Percentiles rank a stretch among this genome's conserved stretches.
Evolutionary conservation across 768 basidiomycete species (phyloP).

Genomic region (Agaricus sinodeliciosus): DNA sequence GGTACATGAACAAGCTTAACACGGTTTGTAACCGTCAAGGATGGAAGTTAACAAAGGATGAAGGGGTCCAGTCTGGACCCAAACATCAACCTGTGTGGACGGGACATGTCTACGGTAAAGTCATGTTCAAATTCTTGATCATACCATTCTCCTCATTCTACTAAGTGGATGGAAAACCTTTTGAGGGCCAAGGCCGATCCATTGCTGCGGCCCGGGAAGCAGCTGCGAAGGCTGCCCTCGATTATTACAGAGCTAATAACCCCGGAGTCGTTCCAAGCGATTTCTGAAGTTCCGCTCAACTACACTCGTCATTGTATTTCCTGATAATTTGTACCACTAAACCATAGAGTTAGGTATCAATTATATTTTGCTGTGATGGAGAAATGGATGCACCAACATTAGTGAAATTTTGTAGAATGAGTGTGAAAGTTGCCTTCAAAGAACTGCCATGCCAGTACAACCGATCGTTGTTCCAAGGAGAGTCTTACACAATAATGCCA

Average conservation of each 20-base stretch:
- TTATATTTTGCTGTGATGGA: too few relatives aligned
- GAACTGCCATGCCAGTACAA: too few relatives aligned
- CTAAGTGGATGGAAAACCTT: neutral
- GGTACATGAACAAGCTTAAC: constrained; percentile 1
- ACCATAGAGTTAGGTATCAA: too few relatives aligned
- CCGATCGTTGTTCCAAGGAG: too few relatives aligned
- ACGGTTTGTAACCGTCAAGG: neutral
- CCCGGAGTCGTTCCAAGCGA: neutral
- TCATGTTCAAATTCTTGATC: neutral
- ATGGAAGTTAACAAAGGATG: neutral
- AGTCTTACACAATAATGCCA: too few relatives aligned
- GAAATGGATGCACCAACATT: too few relatives aligned
- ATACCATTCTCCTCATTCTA: neutral
- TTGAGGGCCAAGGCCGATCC: neutral
- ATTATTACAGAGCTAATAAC: neutral
- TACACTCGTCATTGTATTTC: too few relatives aligned
- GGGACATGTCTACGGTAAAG: neutral
- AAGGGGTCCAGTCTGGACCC: neutral
- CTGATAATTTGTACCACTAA: too few relatives aligned
- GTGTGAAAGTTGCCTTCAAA: too few relatives aligned
- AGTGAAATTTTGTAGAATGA: too few relatives aligned
- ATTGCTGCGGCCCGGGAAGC: neutral
- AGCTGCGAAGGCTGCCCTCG: neutral
- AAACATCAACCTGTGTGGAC: neutral
- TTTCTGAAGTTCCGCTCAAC: neutral